phyloP scores from a whole-genome alignment of 2,329 filamentous ascomycete genomes.

The Colletotrichum kahawae region DNA sequence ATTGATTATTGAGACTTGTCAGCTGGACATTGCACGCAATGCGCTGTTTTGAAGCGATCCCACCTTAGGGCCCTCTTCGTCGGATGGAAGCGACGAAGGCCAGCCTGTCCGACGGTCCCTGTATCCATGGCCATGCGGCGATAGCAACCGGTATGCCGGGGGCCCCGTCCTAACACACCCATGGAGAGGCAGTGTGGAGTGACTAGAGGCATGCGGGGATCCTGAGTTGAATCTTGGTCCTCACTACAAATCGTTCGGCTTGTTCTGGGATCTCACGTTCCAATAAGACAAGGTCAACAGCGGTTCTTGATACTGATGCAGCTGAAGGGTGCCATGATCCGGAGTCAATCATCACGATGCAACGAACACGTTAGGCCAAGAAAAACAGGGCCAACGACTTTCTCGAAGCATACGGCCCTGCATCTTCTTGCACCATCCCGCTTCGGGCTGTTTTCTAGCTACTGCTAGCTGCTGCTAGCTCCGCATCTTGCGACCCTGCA shows the following conservation, averaged over 20 bases:
- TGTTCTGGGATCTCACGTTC: background rate
- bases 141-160: conserved; percentile 2
- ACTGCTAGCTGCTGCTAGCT: background rate
- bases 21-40: background rate
- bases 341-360: background rate
- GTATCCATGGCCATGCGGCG: background rate
- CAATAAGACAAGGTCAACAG: background rate
- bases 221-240: background rate
- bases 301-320: background rate
- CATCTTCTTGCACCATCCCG: background rate
- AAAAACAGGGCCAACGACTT: background rate
- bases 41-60: background rate
- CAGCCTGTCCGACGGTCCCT: conserved; percentile 12
- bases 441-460: background rate
- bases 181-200: background rate
- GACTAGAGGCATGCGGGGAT: background rate
- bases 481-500: background rate
- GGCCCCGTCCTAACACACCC: background rate
- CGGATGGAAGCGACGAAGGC: background rate
- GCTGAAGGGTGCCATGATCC: background rate
- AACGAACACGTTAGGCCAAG: background rate
- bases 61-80: background rate
- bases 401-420: background rate
- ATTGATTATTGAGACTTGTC: background rate
- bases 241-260: background rate